phyloP scores from a whole-genome alignment of 2,329 filamentous ascomycete genomes.

The Claviceps fusiformis region DNA sequence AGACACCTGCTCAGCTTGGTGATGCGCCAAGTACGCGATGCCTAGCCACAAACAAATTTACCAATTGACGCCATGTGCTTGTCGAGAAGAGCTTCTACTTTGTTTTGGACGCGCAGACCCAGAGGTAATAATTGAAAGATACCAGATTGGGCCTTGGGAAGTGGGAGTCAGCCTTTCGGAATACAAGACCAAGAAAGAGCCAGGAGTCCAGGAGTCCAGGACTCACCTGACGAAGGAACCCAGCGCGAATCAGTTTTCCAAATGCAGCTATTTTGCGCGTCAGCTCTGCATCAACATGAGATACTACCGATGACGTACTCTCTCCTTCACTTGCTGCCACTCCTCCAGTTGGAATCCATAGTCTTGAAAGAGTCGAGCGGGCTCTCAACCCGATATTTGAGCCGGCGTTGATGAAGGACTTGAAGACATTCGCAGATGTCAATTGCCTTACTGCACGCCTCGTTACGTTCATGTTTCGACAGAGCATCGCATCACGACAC shows the following conservation, averaged over 20 bases:
- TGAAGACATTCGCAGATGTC: slow-evolving; percentile 5
- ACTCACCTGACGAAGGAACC: slow-evolving; percentile 58
- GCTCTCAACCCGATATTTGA: neutral
- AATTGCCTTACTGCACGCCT: slow-evolving; percentile 5
- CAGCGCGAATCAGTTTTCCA: slow-evolving; percentile 53
- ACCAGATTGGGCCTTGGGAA: slow-evolving; percentile 61
- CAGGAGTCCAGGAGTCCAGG: neutral
- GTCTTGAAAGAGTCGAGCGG: slow-evolving; percentile 43
- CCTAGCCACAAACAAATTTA: slow-evolving; percentile 17
- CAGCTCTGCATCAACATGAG: slow-evolving; percentile 5
- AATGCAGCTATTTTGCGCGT: slow-evolving; percentile 39
- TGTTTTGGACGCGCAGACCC: slow-evolving; percentile 75
- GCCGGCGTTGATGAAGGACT: slow-evolving; percentile 10
- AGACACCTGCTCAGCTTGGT: neutral
- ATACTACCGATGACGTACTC: slow-evolving; percentile 22
- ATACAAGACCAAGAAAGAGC: neutral
- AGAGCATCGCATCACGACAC: slow-evolving; percentile 7
- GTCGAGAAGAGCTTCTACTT: slow-evolving; percentile 74
- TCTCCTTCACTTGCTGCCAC: slow-evolving; percentile 44
- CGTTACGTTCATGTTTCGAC: slow-evolving; percentile 7
- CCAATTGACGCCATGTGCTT: slow-evolving; percentile 72
- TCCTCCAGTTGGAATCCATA: slow-evolving; percentile 69
- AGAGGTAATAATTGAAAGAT: slow-evolving; percentile 87
- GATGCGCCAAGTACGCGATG: neutral
- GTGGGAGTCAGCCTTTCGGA: neutral